Conservation (phyloP, 2,329 filamentous ascomycete species). For the Microdochium bolleyi region DNA sequence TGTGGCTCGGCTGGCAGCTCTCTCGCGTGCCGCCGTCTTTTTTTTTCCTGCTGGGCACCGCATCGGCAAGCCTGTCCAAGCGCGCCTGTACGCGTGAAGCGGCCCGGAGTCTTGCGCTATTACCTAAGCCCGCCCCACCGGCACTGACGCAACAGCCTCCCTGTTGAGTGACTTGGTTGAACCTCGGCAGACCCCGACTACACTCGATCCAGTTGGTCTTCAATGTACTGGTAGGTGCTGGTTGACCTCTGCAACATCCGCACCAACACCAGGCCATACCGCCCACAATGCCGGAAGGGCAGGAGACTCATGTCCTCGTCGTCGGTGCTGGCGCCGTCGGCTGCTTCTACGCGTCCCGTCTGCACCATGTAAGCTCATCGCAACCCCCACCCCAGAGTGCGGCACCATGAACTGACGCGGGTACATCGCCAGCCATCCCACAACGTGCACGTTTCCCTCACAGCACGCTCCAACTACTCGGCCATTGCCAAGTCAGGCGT, state of each 20-base stretch:
- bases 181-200: not conserved
- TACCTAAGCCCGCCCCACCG: not conserved
- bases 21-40: no score
- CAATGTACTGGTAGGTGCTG: no score
- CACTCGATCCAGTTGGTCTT: no score
- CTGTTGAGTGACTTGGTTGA: not conserved
- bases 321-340: slow-evolving; percentile 66
- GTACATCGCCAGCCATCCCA: slow-evolving; percentile 29
- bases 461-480: slow-evolving; percentile 67
- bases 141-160: no score
- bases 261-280: not conserved
- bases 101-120: not conserved
- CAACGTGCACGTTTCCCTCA: slow-evolving; percentile 56
- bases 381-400: not conserved
- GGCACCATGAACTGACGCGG: not conserved
- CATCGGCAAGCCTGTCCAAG: no score
- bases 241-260: no score
- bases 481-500: slow-evolving; percentile 56
- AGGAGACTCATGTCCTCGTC: slow-evolving; percentile 52
- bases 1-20: no score
- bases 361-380: slow-evolving; percentile 43
- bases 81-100: not conserved
- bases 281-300: slow-evolving; percentile 8
- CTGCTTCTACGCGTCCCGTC: slow-evolving; percentile 63
- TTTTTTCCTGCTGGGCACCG: no score